Evolutionary conservation across 2,329 filamentous ascomycete genomes (phyloP).

Genomic region (Apiospora koreana): DNA sequence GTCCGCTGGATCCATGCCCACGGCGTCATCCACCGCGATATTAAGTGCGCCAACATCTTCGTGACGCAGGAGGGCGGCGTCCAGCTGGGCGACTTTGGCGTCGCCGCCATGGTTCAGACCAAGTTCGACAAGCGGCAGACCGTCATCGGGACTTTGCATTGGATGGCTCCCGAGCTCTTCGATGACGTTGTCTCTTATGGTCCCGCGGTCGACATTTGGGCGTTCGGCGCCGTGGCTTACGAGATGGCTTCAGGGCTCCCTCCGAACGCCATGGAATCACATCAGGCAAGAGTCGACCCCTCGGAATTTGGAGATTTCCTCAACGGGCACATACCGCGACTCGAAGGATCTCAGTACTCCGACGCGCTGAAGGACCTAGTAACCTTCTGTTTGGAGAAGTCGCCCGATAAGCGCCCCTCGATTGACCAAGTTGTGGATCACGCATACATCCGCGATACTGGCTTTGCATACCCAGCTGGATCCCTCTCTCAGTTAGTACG

Average conservation of each 20-base stretch:
- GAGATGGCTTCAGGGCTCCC: slow-evolving; percentile 82
- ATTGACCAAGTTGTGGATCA: slow-evolving; percentile 71
- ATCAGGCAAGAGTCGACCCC: slow-evolving; percentile 49
- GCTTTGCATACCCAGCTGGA: slow-evolving; percentile 62
- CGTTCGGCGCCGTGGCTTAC: slow-evolving; percentile 77
- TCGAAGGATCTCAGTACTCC: slow-evolving; percentile 74
- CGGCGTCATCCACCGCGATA: slow-evolving; percentile 70
- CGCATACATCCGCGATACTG: slow-evolving; percentile 66
- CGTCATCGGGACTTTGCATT: slow-evolving; percentile 80
- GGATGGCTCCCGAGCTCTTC: slow-evolving; percentile 83
- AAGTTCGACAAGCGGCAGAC: slow-evolving; percentile 77
- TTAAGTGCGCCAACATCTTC: slow-evolving; percentile 78
- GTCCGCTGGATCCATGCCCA: slow-evolving; percentile 68
- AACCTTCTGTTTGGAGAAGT: slow-evolving; percentile 72
- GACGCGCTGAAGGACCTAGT: slow-evolving; percentile 68
- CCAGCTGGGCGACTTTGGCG: slow-evolving; percentile 83
- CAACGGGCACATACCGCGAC: slow-evolving; percentile 63
- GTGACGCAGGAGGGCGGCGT: slow-evolving; percentile 76
- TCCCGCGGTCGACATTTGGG: slow-evolving; percentile 80
- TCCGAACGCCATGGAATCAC: slow-evolving; percentile 55
- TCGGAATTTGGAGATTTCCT: slow-evolving; percentile 57
- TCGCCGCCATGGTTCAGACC: slow-evolving; percentile 75
- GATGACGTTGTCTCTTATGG: slow-evolving; percentile 65
- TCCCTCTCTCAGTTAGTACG: slow-evolving; percentile 67
- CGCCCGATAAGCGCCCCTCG: slow-evolving; percentile 67